phyloP scores from a whole-genome alignment of 371 early-diverging fungal species.

The Dichotomocladium elegans region DNA sequence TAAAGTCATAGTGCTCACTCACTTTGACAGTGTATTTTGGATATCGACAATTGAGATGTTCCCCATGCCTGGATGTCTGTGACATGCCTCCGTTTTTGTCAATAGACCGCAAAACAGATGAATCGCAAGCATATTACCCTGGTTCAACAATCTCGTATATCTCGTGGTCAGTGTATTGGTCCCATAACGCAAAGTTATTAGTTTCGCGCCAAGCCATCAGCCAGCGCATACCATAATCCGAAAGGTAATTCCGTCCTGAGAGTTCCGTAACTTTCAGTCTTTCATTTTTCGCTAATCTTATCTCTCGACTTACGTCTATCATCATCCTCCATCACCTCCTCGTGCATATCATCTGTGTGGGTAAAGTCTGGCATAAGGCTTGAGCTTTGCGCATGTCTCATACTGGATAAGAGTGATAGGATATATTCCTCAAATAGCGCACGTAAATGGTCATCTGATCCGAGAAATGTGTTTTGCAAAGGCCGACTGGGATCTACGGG shows the following conservation, averaged over 20 bases:
- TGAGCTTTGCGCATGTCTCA: slow-evolving; percentile 57
- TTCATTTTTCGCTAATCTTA: background rate
- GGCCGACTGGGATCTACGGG: slow-evolving; percentile 49
- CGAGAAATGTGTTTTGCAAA: slow-evolving; percentile 58
- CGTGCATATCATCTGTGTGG: slow-evolving; percentile 19
- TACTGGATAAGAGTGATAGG: slow-evolving; percentile 62
- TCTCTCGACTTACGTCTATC: slow-evolving; percentile 21
- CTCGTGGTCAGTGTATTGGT: slow-evolving; percentile 61
- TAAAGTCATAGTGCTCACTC: slow-evolving; percentile 14
- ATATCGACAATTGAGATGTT: slow-evolving; percentile 57
- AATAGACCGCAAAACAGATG: background rate
- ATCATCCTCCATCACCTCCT: slow-evolving; percentile 31
- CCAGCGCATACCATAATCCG: slow-evolving; percentile 66
- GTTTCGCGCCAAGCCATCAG: slow-evolving; percentile 69
- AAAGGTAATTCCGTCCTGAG: slow-evolving; percentile 56
- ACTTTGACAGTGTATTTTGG: slow-evolving; percentile 62
- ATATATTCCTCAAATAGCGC: slow-evolving; percentile 76
- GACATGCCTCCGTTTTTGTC: background rate
- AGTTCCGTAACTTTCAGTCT: too few relatives aligned
- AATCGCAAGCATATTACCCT: too few relatives aligned
- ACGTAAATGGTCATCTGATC: slow-evolving; percentile 79
- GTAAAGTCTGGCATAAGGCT: slow-evolving; percentile 22
- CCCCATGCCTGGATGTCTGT: slow-evolving; percentile 64
- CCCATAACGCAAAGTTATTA: slow-evolving; percentile 69
- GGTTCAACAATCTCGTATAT: slow-evolving; percentile 66